phyloP scores from a whole-genome alignment of 1,284 basidiomycete genomes.

The Earliella scabrosa region DNA sequence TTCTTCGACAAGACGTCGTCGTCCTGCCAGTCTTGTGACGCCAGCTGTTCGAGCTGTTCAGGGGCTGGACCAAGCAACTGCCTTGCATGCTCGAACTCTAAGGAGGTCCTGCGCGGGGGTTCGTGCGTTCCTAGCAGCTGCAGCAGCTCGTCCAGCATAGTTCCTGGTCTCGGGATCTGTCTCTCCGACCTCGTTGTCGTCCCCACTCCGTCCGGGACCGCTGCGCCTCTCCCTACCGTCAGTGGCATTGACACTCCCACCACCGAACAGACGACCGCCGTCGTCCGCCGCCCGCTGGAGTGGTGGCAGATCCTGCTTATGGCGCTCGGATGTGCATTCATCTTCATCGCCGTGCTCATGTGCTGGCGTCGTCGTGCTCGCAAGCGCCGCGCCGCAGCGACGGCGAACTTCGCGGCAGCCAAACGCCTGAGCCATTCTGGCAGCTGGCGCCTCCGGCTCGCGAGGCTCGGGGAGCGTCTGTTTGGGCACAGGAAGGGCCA shows the following conservation, averaged over 20 bases:
- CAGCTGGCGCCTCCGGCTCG: slow-evolving; percentile 58
- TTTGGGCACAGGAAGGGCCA: slow-evolving; percentile 52
- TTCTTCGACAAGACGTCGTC: slow-evolving; percentile 70
- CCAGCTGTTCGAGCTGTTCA: slow-evolving; percentile 75
- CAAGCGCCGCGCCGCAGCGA: slow-evolving; percentile 66
- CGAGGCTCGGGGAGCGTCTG: slow-evolving; percentile 57
- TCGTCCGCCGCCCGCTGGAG: slow-evolving; percentile 42
- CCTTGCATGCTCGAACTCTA: slow-evolving; percentile 70
- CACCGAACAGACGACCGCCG: slow-evolving; percentile 26
- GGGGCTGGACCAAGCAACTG: slow-evolving; percentile 67
- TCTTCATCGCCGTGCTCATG: slow-evolving; percentile 68
- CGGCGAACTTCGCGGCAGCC: slow-evolving; percentile 63
- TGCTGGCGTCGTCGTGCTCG: slow-evolving; percentile 71
- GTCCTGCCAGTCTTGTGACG: slow-evolving; percentile 72
- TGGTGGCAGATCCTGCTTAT: slow-evolving; percentile 88
- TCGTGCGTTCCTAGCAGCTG: slow-evolving; percentile 68
- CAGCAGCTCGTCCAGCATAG: slow-evolving; percentile 51
- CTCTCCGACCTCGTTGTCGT: slow-evolving; percentile 73
- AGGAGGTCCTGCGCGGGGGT: slow-evolving; percentile 64
- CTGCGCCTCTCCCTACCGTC: slow-evolving; percentile 56
- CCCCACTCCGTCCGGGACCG: slow-evolving; percentile 50
- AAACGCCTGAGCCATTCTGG: slow-evolving; percentile 54
- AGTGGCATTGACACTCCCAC: slow-evolving; percentile 55
- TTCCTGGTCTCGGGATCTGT: slow-evolving; percentile 76
- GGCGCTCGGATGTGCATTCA: slow-evolving; percentile 78